phyloP scores from a whole-genome alignment of 352 stramenopile genomes.

The Pelagophyceae sp. region DNA sequence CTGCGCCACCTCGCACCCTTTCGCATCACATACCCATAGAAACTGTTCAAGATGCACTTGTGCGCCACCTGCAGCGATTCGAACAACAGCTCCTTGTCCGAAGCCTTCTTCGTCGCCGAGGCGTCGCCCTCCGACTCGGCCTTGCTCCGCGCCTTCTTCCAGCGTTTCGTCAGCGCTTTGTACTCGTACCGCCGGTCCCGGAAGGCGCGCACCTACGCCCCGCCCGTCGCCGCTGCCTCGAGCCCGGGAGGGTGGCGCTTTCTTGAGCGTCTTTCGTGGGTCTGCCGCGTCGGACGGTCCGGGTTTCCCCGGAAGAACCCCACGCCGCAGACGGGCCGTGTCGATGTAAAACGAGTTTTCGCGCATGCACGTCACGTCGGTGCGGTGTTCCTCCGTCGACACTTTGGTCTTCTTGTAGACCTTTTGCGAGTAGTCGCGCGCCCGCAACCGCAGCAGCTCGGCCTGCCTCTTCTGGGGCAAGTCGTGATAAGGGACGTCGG shows the following conservation, averaged over 20 bases:
- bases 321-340: no score
- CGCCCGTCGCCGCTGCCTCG: no score
- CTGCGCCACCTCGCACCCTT: constrained; percentile 95
- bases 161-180: constrained; percentile 94
- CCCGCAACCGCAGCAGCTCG: constrained; percentile 50
- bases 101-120: constrained; percentile 57
- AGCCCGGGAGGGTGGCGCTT: no score
- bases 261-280: no score
- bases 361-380: constrained; percentile 94
- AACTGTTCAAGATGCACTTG: constrained; percentile 99
- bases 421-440: constrained; percentile 85
- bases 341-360: constrained; percentile 99
- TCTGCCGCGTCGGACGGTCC: no score
- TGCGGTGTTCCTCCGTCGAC: constrained; percentile 82
- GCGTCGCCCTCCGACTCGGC: constrained; percentile 49
- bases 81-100: constrained; percentile 70
- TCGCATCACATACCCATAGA: constrained; percentile 99
- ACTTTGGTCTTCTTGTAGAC: constrained; percentile 94
- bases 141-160: constrained; percentile 57
- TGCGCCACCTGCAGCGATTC: constrained; percentile 98
- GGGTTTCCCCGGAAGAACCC: no score
- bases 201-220: constrained; percentile 96
- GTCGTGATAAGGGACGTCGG: constrained; percentile 41
- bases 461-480: constrained; percentile 40
- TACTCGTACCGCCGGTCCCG: constrained; percentile 98